A percentile compares a stretch with the other conserved stretches of the same genome.
Conservation (phyloP, 345 rosid species). For the Hibiscus trionum region DNA sequence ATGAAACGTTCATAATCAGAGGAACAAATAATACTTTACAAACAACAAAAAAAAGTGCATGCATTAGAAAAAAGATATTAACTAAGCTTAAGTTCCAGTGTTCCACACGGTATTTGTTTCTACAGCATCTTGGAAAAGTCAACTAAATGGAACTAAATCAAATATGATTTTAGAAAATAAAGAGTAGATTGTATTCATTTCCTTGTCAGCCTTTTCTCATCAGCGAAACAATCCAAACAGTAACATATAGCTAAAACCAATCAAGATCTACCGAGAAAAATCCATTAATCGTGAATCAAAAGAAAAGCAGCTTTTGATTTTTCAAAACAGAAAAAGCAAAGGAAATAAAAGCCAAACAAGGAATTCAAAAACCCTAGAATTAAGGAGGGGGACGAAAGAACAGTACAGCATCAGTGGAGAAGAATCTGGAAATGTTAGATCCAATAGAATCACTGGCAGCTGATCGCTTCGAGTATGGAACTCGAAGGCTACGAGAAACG, state of each 20-base stretch:
- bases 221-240: slow-evolving; percentile 2
- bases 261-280: slow-evolving; percentile 2
- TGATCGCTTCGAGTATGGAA: slow-evolving; percentile 44
- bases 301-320: neutral
- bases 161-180: neutral
- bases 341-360: neutral
- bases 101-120: neutral
- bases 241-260: neutral
- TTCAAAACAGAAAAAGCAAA: neutral
- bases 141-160: neutral
- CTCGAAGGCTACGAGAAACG: slow-evolving; percentile 81
- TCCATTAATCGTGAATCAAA: neutral
- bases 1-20: neutral
- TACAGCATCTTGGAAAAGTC: neutral
- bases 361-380: neutral
- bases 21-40: neutral
- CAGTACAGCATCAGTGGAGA: slow-evolving; percentile 66
- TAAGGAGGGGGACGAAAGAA: slow-evolving; percentile 1
- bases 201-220: neutral
- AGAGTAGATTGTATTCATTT: neutral
- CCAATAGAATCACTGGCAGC: slow-evolving; percentile 36
- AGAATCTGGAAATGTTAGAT: slow-evolving; percentile 64
- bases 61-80: neutral
- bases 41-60: neutral
- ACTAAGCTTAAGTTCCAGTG: neutral